Conservation (phyloP, 1,284 basidiomycete species). For the Blastosporella zonata region DNA sequence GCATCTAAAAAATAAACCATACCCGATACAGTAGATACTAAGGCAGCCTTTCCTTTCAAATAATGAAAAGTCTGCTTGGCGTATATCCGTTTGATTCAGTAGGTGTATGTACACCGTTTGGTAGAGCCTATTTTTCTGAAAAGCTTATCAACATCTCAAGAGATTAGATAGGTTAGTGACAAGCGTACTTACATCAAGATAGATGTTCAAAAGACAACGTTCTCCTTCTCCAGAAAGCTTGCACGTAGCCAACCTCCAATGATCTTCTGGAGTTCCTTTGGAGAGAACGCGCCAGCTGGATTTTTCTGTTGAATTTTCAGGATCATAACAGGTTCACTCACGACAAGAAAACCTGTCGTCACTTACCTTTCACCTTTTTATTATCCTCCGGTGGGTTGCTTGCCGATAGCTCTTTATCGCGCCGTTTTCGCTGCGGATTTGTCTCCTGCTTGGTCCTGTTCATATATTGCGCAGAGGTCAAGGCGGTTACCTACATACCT, state of each 20-base stretch:
- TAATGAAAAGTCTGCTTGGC: slow-evolving; percentile 64
- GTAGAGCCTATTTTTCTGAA: slow-evolving; percentile 65
- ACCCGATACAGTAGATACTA: slow-evolving; percentile 64
- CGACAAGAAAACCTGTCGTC: not conserved
- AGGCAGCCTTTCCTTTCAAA: slow-evolving; percentile 71
- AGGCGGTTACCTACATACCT: slow-evolving; percentile 38
- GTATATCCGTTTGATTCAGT: slow-evolving; percentile 72
- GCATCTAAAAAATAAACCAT: slow-evolving; percentile 34
- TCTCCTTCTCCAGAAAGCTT: slow-evolving; percentile 66
- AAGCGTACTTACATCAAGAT: slow-evolving; percentile 60
- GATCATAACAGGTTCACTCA: not conserved
- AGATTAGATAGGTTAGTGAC: slow-evolving; percentile 7
- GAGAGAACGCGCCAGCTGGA: slow-evolving; percentile 68
- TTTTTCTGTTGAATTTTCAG: slow-evolving; percentile 49
- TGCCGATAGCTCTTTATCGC: slow-evolving; percentile 48
- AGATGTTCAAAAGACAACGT: slow-evolving; percentile 64
- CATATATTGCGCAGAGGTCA: not conserved
- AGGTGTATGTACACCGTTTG: slow-evolving; percentile 70
- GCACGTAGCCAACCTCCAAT: slow-evolving; percentile 71
- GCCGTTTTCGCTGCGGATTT: slow-evolving; percentile 40
- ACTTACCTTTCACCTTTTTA: slow-evolving; percentile 60
- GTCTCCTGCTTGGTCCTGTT: not conserved
- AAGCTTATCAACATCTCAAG: slow-evolving; percentile 15
- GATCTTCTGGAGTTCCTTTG: slow-evolving; percentile 45
- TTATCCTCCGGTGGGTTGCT: slow-evolving; percentile 35